Base-by-base conservation (phyloP, 441 rosid genomes). In the Kokia cookei region DNA sequence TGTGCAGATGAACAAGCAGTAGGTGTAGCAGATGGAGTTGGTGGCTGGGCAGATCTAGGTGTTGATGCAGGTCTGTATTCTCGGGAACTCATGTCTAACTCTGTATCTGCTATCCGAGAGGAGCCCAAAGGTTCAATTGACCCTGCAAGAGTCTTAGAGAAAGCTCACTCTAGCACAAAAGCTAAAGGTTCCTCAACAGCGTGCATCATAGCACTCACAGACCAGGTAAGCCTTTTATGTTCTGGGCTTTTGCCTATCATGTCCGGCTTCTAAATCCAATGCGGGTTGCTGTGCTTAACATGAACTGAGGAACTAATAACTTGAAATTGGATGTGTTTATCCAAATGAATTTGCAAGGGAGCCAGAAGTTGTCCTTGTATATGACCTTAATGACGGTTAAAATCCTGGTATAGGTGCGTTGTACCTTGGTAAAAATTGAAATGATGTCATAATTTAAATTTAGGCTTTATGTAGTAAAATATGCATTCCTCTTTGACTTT, bases 21-120 rank as follows among this genome's bases (percentile, higher is more conserved):
- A 53, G 98, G 98, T 64, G 94, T 93, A 76, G 98, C 97, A 54
- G 98, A 93, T 80, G 98, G 98, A 76, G 96, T 93, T 72, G 98
- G 98, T 72, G 98, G 98, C 40, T 93, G 98, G 98, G 98, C 97
- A 29, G 97, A 91, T 77, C 87, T 81, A 10, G 98, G 98, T 71
- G 86, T 93, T 55, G 96, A 93, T 79, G 76, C 97, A 14, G 98
- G 98, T 73, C 76, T 1, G 54, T 91, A 90, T 73, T 91, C 97
- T 51, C 83, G 96, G 47, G 97, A 93, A 76, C 93, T 91, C 74
- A 93, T 93, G 97, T 90, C 92, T 37, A 83, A 93, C 86, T 93
- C 98, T 7, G 96, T 91, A 26, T 69, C 76, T 74, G 98, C 94
- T 51, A 82, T 93, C 65, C 90, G 76, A 48, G 92, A 91, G 53